Evolutionary conservation across 176 grass and related monocot species (phyloP).

Genomic region (Hordeum marinum): DNA sequence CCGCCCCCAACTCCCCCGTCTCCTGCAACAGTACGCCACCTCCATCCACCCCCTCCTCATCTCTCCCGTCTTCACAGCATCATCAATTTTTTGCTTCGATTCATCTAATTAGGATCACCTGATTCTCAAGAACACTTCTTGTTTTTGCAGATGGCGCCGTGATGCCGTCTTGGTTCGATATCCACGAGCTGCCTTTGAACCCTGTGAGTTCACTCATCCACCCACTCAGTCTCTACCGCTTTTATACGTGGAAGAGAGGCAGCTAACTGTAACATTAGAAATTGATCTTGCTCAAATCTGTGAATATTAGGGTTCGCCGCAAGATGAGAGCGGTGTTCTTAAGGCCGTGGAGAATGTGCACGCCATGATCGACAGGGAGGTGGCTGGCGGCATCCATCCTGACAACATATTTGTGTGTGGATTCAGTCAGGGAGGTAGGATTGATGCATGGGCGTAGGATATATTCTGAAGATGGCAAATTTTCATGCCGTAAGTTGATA

Average conservation of each 20-base stretch:
- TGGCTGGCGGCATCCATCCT: constrained; percentile 58
- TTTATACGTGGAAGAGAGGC: neutral
- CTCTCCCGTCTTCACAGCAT: neutral
- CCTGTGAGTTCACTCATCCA: constrained; percentile 43
- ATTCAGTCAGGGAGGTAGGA: constrained; percentile 77
- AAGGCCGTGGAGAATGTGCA: constrained; percentile 82
- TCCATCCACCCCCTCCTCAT: neutral
- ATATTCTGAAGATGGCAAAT: neutral
- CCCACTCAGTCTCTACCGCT: neutral
- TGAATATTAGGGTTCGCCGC: constrained; percentile 58
- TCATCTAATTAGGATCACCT: neutral
- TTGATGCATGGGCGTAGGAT: neutral
- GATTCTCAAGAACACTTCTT: neutral
- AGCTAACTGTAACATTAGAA: neutral
- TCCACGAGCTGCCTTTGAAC: constrained; percentile 73
- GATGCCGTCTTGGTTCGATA: constrained; percentile 93
- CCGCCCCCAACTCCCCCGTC: constrained; percentile 60
- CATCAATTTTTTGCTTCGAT: neutral
- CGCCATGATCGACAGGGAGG: constrained; percentile 80
- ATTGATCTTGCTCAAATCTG: neutral
- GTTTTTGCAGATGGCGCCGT: constrained; percentile 52
- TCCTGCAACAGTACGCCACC: constrained; percentile 65
- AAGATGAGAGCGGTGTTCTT: constrained; percentile 69
- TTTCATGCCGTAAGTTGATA: neutral
- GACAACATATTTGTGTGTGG: constrained; percentile 87